Evolutionary conservation across 179 eudicot genomes (phyloP).

Genomic region (Camellia oleifera): DNA sequence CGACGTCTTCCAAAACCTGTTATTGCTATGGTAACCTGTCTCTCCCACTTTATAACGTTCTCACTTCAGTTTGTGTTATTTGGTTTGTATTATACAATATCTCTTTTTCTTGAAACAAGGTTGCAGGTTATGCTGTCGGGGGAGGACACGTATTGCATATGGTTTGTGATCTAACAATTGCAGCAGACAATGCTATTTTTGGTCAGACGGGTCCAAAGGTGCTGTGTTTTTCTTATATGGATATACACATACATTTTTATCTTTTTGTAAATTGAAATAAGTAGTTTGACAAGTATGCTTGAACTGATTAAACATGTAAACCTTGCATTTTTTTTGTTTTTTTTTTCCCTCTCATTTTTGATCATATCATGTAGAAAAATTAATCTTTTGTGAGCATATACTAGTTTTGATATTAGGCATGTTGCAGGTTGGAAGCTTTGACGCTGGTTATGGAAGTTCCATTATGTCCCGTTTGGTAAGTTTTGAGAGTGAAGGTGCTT

Average conservation of each 20-base stretch:
- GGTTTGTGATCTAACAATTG: conserved; percentile 94
- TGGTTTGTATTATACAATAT: conserved; percentile 5
- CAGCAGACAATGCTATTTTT: conserved; percentile 93
- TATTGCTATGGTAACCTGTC: conserved; percentile 77
- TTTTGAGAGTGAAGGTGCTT: conserved; percentile 10
- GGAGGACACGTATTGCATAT: conserved; percentile 95
- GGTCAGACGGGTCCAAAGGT: conserved; percentile 99
- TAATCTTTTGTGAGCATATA: neutral
- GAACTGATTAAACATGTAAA: neutral
- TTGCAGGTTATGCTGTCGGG: conserved; percentile 98
- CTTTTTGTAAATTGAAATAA: neutral
- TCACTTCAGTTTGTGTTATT: neutral
- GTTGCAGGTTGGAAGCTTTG: conserved; percentile 92
- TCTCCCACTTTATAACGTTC: neutral
- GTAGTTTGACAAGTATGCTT: neutral
- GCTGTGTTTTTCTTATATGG: neutral
- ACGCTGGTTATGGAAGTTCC: conserved; percentile 96
- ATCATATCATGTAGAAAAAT: neutral
- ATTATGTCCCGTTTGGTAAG: conserved; percentile 94
- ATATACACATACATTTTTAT: too few species aligned
- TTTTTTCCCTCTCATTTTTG: neutral
- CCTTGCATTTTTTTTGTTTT: neutral
- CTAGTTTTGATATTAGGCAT: neutral
- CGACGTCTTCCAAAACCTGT: conserved; percentile 95
- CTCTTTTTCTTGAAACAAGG: conserved; percentile 38